Evolutionary conservation across 2,329 filamentous ascomycete genomes (phyloP), one percentile per base, ranked within the genome.

Genomic region (Thielaviopsis euricoi): DNA sequence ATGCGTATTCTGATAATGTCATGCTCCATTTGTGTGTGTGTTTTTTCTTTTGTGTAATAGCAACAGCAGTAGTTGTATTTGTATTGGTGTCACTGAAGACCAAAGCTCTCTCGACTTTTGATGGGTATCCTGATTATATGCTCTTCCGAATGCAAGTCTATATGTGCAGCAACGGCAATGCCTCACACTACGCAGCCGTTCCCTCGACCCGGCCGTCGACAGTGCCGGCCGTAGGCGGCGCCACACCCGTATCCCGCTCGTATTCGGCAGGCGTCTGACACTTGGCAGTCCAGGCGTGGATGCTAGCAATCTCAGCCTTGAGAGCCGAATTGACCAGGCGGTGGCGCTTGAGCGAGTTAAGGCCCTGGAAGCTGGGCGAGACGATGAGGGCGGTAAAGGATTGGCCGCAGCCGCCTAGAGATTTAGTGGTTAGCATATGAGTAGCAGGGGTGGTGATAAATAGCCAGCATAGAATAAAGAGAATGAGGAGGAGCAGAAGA

Each of bases 211-310:
- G 70, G 0, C 73, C 73, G 1, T 64, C 70, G 0, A 72, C 69
- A 0, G 73, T 76, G 7, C 74, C 74, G 15, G 75, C 71, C 53
- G 49, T 48, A 7, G 55, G 55, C 23, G 37, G 52, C 12, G 52
- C 46, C 22, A 48, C 65, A 23, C 69, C 70, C 64, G 67, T 69
- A 70, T 85, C 79, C 70, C 80, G 82, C 72, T 87, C 81, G 82
- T 86, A 95, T 74, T 96, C 88, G 66, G 89, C 87, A 0, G 88
- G 87, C 9, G 90, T 96, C 73, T 89, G 86, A 70, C 90, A 95
- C 72, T 89, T 94, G 26, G 89, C 88, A 58, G 88, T 94, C 90
- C 90, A 96, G 46, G 90, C 90, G 74, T 96, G 90, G 65, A 96
- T 95, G 63, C 80, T 81, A 17, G 87, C 87, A 68, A 96, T 95